Base-by-base conservation (phyloP, 2,329 filamentous ascomycete genomes). In the Penicillium sp. region DNA sequence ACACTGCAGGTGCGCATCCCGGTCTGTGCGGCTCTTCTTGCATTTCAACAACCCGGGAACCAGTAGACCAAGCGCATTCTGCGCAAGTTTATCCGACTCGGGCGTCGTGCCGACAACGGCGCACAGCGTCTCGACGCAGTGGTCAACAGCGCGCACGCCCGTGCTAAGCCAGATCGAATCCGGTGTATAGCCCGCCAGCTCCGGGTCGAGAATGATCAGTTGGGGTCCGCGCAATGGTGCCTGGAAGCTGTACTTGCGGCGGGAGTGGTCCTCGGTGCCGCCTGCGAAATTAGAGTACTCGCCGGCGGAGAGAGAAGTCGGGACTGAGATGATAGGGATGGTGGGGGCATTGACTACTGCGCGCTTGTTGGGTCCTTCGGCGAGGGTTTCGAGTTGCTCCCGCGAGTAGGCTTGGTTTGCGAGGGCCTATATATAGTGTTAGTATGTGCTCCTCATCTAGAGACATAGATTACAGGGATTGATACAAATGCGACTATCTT, bases 161-260 rank as follows among this genome's bases (percentile, higher is more conserved):
- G 78, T 80, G 35, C 74, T 77, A 1, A 82, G 65, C 80, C 79
- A 84, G 16, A 80, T 68, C 16, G 66, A 65, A 1, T 68, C 64
- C 0, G 79, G 80, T 0, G 79, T 82, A 0, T 74, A 75, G 1
- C 67, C 60, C 13, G 70, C 71, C 0, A 83, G 65, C 11, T 69
- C 65, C 1, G 80, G 76, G 46, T 82, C 79, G 2, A 81, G 73
- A 29, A 84, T 76, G 4, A 82, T 69, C 3, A 84, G 69, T 4
- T 72, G 61, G 0, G 79, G 72, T 0, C 74, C 72, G 24, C 69
- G 67, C 4, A 64, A 59, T 0, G 72, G 67, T 8, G 55, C 40
- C 24, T 60, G 53, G 46, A 73, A 73, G 42, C 59, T 61, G 46
- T 66, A 65, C 47, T 71, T 70, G 7, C 59, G 64, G 18, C 57